phyloP scores from a whole-genome alignment of 805 yeast genomes.

The Wilhelminamyces savonicus region DNA sequence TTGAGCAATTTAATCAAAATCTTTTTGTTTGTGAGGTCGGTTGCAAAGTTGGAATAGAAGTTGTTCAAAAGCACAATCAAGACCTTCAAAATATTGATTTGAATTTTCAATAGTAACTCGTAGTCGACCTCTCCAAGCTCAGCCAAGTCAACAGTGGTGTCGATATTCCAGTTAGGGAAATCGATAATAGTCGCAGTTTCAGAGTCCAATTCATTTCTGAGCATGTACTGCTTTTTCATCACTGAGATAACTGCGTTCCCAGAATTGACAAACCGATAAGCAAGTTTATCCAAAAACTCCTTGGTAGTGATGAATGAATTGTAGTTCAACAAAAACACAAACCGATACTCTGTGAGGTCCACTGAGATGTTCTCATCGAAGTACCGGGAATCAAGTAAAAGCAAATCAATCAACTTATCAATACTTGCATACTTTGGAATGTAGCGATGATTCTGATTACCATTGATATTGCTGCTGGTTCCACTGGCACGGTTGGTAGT shows the following conservation, averaged over 20 bases:
- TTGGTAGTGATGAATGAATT: constrained; percentile 34
- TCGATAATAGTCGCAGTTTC: constrained; percentile 6
- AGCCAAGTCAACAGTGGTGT: constrained; percentile 29
- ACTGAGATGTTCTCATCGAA: constrained; percentile 35
- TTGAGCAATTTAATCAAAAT: constrained; percentile 60
- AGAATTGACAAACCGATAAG: constrained; percentile 35
- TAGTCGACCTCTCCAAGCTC: constrained; percentile 50
- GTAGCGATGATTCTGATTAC: constrained; percentile 10
- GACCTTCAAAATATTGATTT: constrained; percentile 75
- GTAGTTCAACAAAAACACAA: constrained; percentile 36
- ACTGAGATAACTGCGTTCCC: constrained; percentile 40
- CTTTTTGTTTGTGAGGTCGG: constrained; percentile 54
- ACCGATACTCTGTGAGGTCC: constrained; percentile 35
- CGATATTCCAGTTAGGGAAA: constrained; percentile 59
- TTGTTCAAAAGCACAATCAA: constrained; percentile 63
- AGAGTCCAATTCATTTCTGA: constrained; percentile 8
- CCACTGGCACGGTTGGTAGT: background rate
- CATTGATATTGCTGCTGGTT: no score
- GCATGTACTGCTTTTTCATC: constrained; percentile 26
- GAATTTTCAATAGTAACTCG: constrained; percentile 67
- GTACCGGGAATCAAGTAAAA: constrained; percentile 65
- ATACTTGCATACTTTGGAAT: constrained; percentile 51
- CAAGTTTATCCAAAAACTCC: constrained; percentile 32
- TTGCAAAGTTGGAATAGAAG: constrained; percentile 70
- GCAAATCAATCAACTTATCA: constrained; percentile 71